A percentile compares a stretch with the other conserved stretches of the same genome.
These are phyloP conservation scores for Coniochaeta ligniaria DNA, from an alignment of 2,329 filamentous ascomycete genomes.

Conservation along the genomic window DNA sequence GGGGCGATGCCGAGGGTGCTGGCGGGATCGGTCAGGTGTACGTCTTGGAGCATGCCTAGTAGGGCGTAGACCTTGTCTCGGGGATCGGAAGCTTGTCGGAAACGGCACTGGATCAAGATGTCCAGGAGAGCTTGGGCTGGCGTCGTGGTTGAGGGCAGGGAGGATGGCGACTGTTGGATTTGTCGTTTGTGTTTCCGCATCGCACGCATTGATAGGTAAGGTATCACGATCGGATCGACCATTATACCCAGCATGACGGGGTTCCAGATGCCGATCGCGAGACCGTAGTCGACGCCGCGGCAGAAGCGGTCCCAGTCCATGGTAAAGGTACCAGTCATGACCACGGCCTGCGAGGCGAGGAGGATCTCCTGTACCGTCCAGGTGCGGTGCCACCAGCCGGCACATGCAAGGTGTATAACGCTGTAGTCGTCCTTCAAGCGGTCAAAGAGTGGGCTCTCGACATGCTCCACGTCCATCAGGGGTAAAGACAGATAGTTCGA, in stretches of 20 bases:
- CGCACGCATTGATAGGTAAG: no score
- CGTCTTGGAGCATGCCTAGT: neutral
- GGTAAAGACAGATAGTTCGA: neutral
- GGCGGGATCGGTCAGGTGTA: no score
- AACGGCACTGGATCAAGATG: neutral
- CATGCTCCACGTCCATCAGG: neutral
- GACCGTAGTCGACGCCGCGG: slow-evolving; percentile 4
- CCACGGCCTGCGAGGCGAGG: slow-evolving; percentile 4
- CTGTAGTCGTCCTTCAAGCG: neutral
- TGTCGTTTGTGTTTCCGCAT: neutral
- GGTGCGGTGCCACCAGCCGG: slow-evolving; percentile 6
- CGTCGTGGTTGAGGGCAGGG: neutral
- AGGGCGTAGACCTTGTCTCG: neutral
- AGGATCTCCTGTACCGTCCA: slow-evolving; percentile 10
- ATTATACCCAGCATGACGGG: neutral
- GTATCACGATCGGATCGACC: no score
- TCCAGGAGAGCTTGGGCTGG: neutral
- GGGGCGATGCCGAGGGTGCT: neutral
- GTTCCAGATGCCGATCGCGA: slow-evolving; percentile 5
- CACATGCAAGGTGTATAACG: slow-evolving; percentile 1
- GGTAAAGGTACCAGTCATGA: slow-evolving; percentile 2
- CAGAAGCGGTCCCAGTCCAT: slow-evolving; percentile 7
- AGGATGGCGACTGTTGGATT: no score
- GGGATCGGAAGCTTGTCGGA: neutral
- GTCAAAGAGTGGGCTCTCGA: neutral